Evolutionary conservation across 2,329 filamentous ascomycete genomes (phyloP).

Genomic region (Cryoendolithus antarcticus): DNA sequence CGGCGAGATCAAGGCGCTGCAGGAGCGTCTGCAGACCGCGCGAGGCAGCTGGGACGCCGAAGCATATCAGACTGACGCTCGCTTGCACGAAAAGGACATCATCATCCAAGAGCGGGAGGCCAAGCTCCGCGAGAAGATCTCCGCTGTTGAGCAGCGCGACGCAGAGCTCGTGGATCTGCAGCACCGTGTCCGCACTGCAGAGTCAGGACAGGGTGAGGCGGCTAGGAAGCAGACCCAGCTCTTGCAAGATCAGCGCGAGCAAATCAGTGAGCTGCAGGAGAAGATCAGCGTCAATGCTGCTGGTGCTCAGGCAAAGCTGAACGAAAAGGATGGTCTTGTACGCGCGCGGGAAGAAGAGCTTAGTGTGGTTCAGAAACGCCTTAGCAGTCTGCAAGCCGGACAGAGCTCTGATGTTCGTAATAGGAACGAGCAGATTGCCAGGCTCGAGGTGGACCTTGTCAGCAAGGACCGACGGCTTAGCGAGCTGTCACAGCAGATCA

Average conservation of each 20-base stretch:
- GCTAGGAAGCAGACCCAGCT: conserved; percentile 41
- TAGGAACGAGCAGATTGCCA: conserved; percentile 21
- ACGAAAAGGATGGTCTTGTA: conserved; percentile 29
- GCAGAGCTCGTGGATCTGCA: conserved; percentile 46
- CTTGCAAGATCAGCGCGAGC: conserved; percentile 33
- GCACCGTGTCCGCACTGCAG: conserved; percentile 17
- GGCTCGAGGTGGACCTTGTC: conserved; percentile 28
- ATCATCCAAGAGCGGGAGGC: conserved; percentile 60
- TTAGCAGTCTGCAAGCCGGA: conserved; percentile 18
- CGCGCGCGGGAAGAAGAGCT: conserved; percentile 31
- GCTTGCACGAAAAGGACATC: conserved; percentile 25
- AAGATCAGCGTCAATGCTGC: conserved; percentile 33
- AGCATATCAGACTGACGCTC: conserved; percentile 24
- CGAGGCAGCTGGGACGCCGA: conserved; percentile 28
- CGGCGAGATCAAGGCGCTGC: conserved; percentile 24
- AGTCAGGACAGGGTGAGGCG: conserved; percentile 16
- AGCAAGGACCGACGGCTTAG: conserved; percentile 16
- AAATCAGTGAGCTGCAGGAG: conserved; percentile 36
- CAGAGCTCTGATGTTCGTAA: conserved; percentile 19
- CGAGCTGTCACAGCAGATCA: conserved; percentile 22
- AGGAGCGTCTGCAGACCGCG: conserved; percentile 25
- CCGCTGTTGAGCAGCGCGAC: conserved; percentile 58
- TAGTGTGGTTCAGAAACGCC: conserved; percentile 19
- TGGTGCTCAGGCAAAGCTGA: conserved; percentile 29
- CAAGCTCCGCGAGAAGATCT: conserved; percentile 63